Base-by-base conservation (phyloP, 192 early-diverging fungal species). In the Coemansia sp. region DNA sequence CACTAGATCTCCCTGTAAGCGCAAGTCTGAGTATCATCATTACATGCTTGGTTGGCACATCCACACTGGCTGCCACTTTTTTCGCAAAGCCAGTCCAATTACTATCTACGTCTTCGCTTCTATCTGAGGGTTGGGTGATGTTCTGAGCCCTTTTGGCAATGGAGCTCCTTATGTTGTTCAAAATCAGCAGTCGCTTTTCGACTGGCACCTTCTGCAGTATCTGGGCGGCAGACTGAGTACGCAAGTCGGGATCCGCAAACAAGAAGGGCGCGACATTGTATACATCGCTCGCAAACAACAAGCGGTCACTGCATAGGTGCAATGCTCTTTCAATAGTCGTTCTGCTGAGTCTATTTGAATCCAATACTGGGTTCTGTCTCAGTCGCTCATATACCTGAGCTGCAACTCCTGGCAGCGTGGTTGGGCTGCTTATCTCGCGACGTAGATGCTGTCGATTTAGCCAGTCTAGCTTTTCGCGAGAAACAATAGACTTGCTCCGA, bases 21-120 rank as follows among this genome's bases (percentile, higher is more conserved):
- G 81, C 84, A 69, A 86, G 90, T 19, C 91, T 72, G 37, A 91
- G 74, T 21, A 85, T 84, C 71, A 88, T 86, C 90, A 90, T 87
- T 5, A 86, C 83, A 9, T 85, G 83, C 19, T 84, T 85, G 13
- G 72, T 69, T 9, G 69, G 54, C 9, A 76, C 79, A 1, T 76
- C 68, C 45, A 78, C 72, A 12, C 57, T 58, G 45, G 38, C 72
- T 45, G 61, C 87, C n/a, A 76, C 56, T 39, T 85, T 84, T 38
- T 85, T 77, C 5, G 61, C 62, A 37, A 76, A 63, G 2, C 68
- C 66, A 2, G 32, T 26, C 71, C 74, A 86, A 37, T 47, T 48
- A 9, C 23, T 10, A 1, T 47, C 45, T 32, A 43, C 7, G 6
- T 40, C 11, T 50, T 45, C 42, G 32, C n/a, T 23, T 11, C 9